phyloP scores from a whole-genome alignment of 2,329 filamentous ascomycete genomes.

The Basipetospora sp. region DNA sequence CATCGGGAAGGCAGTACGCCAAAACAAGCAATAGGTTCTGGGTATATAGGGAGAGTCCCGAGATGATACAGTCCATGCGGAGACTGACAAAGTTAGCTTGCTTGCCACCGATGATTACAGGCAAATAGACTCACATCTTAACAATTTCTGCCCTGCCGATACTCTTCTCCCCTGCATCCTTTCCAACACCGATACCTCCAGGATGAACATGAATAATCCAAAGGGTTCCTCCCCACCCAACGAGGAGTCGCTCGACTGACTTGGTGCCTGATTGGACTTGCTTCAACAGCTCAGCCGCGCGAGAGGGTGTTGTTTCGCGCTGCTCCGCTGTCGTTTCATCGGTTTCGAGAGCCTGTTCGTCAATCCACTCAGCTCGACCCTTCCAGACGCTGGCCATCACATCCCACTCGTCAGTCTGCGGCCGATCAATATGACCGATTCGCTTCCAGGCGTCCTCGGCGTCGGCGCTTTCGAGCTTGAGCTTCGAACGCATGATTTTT shows the following conservation, averaged over 20 bases:
- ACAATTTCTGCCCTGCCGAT: constrained; percentile 76
- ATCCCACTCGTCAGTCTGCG: constrained; percentile 76
- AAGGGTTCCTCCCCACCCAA: constrained; percentile 90
- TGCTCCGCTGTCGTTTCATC: constrained; percentile 41
- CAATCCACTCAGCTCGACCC: constrained; percentile 81
- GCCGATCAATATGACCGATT: constrained; percentile 80
- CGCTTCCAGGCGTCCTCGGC: constrained; percentile 83
- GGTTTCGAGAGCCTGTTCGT: constrained; percentile 62
- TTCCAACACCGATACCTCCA: constrained; percentile 51
- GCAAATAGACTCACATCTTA: constrained; percentile 56
- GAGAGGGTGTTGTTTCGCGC: constrained; percentile 21
- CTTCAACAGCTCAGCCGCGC: constrained; percentile 32
- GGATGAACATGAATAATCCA: constrained; percentile 90
- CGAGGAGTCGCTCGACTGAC: constrained; percentile 61
- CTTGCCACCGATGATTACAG: not conserved
- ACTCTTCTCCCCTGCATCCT: constrained; percentile 52
- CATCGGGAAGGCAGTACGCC: constrained; percentile 68
- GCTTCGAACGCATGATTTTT: constrained; percentile 87
- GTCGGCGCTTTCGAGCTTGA: constrained; percentile 63
- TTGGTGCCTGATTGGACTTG: constrained; percentile 33
- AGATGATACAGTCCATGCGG: constrained; percentile 94
- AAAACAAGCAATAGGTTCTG: constrained; percentile 80
- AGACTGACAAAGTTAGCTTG: constrained; percentile 39
- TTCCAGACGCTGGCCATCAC: constrained; percentile 96
- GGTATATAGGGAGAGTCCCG: constrained; percentile 91